Conservation (phyloP, 2,329 filamentous ascomycete species). For the Fusarium pilosicola region DNA sequence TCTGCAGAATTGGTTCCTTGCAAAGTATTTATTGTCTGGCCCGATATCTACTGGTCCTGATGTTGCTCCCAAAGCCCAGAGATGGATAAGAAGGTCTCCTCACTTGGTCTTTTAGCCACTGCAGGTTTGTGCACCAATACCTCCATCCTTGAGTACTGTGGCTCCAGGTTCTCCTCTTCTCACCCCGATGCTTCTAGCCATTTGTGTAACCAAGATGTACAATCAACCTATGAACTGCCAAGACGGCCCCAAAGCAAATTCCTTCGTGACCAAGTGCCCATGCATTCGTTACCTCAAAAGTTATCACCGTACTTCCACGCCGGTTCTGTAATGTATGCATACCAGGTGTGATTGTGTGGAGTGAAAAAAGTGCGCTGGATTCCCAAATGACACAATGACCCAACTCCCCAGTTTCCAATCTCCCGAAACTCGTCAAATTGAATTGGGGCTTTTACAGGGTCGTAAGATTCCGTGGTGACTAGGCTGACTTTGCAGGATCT, state of each 20-base stretch:
- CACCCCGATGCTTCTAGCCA: background rate
- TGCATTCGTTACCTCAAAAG: background rate
- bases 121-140: background rate
- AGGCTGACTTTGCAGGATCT: background rate
- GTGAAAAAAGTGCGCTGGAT: background rate
- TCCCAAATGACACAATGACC: background rate
- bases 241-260: background rate
- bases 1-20: background rate
- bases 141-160: too few species aligned
- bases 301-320: background rate
- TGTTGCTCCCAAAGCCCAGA: background rate
- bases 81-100: background rate
- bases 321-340: background rate
- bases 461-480: fast-evolving
- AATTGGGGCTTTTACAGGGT: background rate
- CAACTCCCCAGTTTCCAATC: background rate
- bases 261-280: background rate
- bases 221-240: background rate
- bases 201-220: background rate
- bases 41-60: background rate
- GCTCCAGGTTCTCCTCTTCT: background rate
- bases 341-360: background rate
- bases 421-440: background rate
- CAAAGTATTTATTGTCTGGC: too few species aligned
- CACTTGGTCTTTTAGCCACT: background rate